Evolutionary conservation across 2,329 filamentous ascomycete species (phyloP), one percentile per base, ranked within the genome.

Genomic region (Hymenoscyphus infarciens): DNA sequence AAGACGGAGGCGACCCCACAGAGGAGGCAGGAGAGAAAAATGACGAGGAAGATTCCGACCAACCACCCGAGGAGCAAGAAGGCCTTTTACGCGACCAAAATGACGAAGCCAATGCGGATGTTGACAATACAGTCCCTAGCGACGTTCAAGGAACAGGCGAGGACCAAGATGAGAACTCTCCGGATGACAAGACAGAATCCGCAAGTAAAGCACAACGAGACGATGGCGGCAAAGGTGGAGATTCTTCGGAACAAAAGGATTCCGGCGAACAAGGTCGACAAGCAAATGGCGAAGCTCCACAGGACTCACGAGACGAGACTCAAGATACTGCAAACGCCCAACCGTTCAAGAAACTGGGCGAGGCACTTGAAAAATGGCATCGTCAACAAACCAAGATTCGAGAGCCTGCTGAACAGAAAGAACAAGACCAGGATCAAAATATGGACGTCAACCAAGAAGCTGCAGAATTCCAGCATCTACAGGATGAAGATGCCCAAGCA

Each of bases 311-410:
- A 35, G 69, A 74, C 35, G 73, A 76, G 16, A 73, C 75, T 16
- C 74, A 81, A 67, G 75, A 80, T 42, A 75, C 75, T 27, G 71
- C 73, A 5, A 75, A 84, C 59, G 78, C 80, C 55, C 86, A 95
- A 68, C 90, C 92, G 1, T 97, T 97, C 82, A 95, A 95, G 78
- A 96, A 97, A 73, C 84, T 99, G 33, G 95, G 95, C 25, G 92
- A 99, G 77, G 89, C 92, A 5, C 81, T 99, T 35, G 93, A 98
- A 75, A 86, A 89, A 70, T 99, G 93, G 91, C 93, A 98, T 75
- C 86, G 91, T 63, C 91, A 92, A 72, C 91, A 96, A 71, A 86
- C 85, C 56, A 89, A 97, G 65, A 98, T 99, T 69, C 60, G 76
- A 81, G 49, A 76, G 75, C 22, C 81, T 85, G 76, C 82, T 22